These are phyloP conservation scores for Agrocybe pediades DNA, from an alignment of 768 basidiomycete genomes.

Conservation along the genomic window DNA sequence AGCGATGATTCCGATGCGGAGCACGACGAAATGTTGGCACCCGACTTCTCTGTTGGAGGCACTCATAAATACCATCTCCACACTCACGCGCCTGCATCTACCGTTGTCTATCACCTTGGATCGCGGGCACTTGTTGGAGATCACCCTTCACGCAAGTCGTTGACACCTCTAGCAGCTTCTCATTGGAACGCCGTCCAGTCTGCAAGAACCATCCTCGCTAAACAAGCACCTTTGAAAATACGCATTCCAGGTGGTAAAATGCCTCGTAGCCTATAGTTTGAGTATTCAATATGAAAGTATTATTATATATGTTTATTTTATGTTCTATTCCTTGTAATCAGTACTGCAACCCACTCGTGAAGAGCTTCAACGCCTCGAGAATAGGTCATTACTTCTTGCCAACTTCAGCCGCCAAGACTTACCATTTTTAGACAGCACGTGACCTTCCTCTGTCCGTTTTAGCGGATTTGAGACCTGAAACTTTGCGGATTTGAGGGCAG, in stretches of 20 bases:
- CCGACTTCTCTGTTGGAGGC: too few species aligned
- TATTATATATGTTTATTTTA: too few species aligned
- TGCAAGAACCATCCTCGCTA: background rate
- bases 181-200: background rate
- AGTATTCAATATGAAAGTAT: too few species aligned
- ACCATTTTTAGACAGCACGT: background rate
- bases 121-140: background rate
- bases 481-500: conserved; percentile 3
- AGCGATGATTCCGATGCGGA: background rate
- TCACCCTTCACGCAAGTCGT: background rate
- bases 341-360: too few species aligned
- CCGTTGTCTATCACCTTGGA: background rate
- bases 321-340: too few species aligned
- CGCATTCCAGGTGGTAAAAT: background rate
- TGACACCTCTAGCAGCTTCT: background rate
- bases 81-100: background rate
- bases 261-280: too few species aligned
- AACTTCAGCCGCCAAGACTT: too few species aligned
- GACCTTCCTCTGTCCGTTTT: background rate
- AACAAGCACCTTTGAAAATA: background rate
- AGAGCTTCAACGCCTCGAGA: too few species aligned
- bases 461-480: conserved; percentile 1
- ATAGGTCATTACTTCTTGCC: too few species aligned
- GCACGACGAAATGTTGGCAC: too few species aligned
- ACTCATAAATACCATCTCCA: background rate